These are phyloP conservation scores for Citrus maxima DNA, from an alignment of 345 rosid species.

Conservation along the genomic window DNA sequence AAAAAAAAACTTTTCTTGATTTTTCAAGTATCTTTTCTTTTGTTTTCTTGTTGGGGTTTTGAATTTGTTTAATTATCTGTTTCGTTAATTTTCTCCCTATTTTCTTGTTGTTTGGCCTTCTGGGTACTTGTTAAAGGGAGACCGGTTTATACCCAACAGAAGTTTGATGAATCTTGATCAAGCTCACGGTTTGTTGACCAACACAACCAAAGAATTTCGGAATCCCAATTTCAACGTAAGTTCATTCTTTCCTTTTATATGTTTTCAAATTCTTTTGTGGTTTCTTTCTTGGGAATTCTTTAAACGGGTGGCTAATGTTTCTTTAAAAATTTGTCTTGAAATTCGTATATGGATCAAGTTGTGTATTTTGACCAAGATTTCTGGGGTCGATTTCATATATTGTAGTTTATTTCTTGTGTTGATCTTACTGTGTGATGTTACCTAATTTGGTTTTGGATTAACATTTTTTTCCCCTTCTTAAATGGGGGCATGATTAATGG, in stretches of 20 bases:
- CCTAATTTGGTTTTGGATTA: not conserved
- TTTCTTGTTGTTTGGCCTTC: conserved; percentile 10
- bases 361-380: not conserved
- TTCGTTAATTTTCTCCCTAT: not conserved
- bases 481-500: not conserved
- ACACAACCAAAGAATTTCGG: conserved; percentile 13
- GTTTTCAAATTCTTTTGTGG: not conserved
- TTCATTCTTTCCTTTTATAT: conserved; percentile 2
- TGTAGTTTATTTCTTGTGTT: not conserved
- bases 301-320: not conserved
- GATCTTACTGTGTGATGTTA: not conserved
- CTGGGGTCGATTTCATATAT: not conserved
- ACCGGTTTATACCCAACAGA: conserved; percentile 45
- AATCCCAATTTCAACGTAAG: conserved; percentile 26
- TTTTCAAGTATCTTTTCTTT: not conserved
- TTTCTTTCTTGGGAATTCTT: not conserved
- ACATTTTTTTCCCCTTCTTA: not conserved
- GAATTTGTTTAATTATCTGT: not conserved
- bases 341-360: not conserved
- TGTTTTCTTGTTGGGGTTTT: not conserved
- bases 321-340: not conserved
- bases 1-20: not conserved
- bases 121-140: conserved; percentile 31
- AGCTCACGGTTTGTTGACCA: conserved; percentile 45
- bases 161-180: conserved; percentile 64